phyloP scores from a whole-genome alignment of 176 grass and related monocot genomes.

The Juncus effusus region DNA sequence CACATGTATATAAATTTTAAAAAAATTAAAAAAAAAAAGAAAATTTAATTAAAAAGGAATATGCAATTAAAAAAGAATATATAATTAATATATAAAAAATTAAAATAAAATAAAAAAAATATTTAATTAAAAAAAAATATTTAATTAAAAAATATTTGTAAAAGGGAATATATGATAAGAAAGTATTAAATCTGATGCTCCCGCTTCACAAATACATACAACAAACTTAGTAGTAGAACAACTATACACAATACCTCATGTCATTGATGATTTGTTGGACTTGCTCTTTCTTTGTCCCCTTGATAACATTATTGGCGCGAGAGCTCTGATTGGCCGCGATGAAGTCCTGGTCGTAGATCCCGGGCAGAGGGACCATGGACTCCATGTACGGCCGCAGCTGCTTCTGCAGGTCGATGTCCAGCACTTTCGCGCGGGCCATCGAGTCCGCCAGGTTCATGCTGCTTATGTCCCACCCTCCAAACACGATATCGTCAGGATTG shows the following conservation, averaged over 20 bases:
- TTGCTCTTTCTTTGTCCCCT: slow-evolving; percentile 83
- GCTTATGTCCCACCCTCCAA: slow-evolving; percentile 97
- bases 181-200: no score
- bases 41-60: no score
- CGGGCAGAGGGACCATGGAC: slow-evolving; percentile 77
- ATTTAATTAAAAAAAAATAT: no score
- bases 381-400: slow-evolving; percentile 98
- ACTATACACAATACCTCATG: slow-evolving; percentile 49
- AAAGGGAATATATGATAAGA: no score
- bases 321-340: slow-evolving; percentile 84
- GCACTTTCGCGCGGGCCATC: slow-evolving; percentile 90
- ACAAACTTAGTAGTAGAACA: neutral
- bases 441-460: slow-evolving; percentile 91
- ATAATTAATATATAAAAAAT: no score
- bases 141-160: no score
- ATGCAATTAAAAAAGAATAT: no score
- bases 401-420: slow-evolving; percentile 97
- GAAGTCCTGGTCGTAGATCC: slow-evolving; percentile 84
- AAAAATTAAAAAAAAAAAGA: no score
- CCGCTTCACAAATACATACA: no score
- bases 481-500: slow-evolving; percentile 87
- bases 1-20: no score
- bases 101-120: no score
- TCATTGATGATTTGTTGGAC: slow-evolving; percentile 84
- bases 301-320: slow-evolving; percentile 58